phyloP scores from a whole-genome alignment of 2,329 filamentous ascomycete species.

The Aspergillus intermedius region DNA sequence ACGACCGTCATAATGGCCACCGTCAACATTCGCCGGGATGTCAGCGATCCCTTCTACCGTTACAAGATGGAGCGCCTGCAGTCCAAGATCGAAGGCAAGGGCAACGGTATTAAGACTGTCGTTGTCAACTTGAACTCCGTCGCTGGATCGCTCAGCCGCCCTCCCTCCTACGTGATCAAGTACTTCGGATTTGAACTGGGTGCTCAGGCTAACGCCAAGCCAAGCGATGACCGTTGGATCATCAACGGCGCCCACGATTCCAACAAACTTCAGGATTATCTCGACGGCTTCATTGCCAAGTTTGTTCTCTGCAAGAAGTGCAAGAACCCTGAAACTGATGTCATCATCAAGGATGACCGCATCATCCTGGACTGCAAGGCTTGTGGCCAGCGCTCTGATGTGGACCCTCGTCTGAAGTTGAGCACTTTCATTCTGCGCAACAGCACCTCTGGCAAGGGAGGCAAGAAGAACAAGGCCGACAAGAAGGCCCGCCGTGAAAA shows the following conservation, averaged over 20 bases:
- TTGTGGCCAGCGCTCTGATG: slow-evolving; percentile 86
- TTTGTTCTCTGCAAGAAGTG: slow-evolving; percentile 99
- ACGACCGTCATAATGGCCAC: slow-evolving; percentile 74
- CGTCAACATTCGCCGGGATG: slow-evolving; percentile 97
- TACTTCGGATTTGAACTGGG: slow-evolving; percentile 99
- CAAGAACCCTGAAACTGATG: slow-evolving; percentile 98
- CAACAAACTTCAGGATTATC: slow-evolving; percentile 91
- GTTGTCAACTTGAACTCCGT: slow-evolving; percentile 95
- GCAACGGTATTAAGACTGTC: slow-evolving; percentile 99
- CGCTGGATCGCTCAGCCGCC: slow-evolving; percentile 83
- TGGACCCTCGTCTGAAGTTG: slow-evolving; percentile 90
- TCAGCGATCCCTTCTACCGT: slow-evolving; percentile 97
- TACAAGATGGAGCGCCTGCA: slow-evolving; percentile 99
- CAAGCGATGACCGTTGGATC: slow-evolving; percentile 97
- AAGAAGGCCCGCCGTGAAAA: slow-evolving; percentile 75
- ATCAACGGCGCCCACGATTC: slow-evolving; percentile 98
- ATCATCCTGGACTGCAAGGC: slow-evolving; percentile 98
- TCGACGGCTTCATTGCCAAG: slow-evolving; percentile 96
- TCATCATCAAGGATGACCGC: slow-evolving; percentile 86
- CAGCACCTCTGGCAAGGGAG: slow-evolving; percentile 71
- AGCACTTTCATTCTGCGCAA: slow-evolving; percentile 97
- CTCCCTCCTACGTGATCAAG: slow-evolving; percentile 94
- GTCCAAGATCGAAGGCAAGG: slow-evolving; percentile 99
- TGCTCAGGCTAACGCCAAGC: slow-evolving; percentile 96
- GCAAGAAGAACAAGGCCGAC: slow-evolving; percentile 93